A percentile compares a stretch with the other conserved stretches of the same genome.
Evolutionary conservation across 176 grass and related monocot species (phyloP).

Genomic region (Aegilops umbellulata): DNA sequence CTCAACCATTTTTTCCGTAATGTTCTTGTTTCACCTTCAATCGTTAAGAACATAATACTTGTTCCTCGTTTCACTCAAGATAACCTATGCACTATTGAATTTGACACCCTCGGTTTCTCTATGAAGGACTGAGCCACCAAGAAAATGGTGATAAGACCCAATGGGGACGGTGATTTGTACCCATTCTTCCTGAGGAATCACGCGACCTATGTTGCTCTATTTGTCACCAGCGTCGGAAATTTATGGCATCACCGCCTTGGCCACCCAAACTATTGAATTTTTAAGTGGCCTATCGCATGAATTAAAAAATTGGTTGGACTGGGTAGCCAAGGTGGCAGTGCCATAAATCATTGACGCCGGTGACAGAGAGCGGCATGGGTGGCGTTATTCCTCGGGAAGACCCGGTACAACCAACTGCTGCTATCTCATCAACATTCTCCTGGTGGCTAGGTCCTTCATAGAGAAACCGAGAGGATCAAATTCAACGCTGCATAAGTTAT

Average conservation of each 20-base stretch:
- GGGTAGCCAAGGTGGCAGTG: not conserved
- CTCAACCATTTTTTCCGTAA: not conserved
- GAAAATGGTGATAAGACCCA: no score
- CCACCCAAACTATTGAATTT: not conserved
- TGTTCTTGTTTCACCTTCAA: not conserved
- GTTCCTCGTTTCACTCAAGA: no score
- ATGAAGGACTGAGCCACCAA: no score
- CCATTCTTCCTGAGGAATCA: not conserved
- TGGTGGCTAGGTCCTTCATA: not conserved
- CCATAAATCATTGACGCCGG: not conserved
- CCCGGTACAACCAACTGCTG: not conserved
- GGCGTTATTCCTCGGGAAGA: not conserved
- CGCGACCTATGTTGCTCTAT: not conserved
- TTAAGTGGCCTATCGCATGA: not conserved
- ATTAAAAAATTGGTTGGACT: not conserved
- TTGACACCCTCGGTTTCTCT: no score
- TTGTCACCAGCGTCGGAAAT: no score
- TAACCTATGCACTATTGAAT: no score
- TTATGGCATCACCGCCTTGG: not conserved
- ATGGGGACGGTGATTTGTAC: not conserved
- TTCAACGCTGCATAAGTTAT: not conserved
- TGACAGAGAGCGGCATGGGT: not conserved
- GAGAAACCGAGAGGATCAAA: not conserved
- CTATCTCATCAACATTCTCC: not conserved
- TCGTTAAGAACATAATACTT: no score